Base-by-base conservation (phyloP, 2,329 filamentous ascomycete genomes). In the Pseudovirgaria hyperparasitica region DNA sequence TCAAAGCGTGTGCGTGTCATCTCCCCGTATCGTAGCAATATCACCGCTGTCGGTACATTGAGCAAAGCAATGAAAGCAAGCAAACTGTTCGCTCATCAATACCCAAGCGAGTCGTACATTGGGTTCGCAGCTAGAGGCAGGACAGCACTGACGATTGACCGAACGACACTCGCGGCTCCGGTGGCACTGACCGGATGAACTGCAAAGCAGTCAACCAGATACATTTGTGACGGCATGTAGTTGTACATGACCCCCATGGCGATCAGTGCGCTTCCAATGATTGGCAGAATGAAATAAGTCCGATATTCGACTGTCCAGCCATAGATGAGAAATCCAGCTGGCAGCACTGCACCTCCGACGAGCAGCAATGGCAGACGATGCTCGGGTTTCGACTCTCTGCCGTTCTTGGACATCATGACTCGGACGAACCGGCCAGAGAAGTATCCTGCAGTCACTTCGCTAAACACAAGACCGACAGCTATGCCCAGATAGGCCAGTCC, bases 221-320 rank as follows among this genome's bases (percentile, higher is more conserved):
- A n/a, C n/a, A n/a, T n/a, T n/a, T n/a, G n/a, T n/a, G n/a, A n/a
- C n/a, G 28, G 23, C 23, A 30, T 21, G 19, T 26, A 30, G 13
- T 26, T 26, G 19, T 26, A 26, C 17, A 26, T 26, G 13, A 22
- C 28, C 13, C 28, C 28, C 12, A 30, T 22, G 2, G 23, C 16
- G 11, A 30, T 26, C 5, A 30, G 11, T 17, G 22, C 18, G 16
- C 23, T 30, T 22, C 28, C 23, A 26, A 30, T 30, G 11, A 22
- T 30, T 16, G 28, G 28, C 3, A 30, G 23, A n/a, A 30, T 30
- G 23, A 18, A 30, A 5, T 30, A n/a, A 15, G 28, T 24, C 15
- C n/a, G 28, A 17, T 26, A 30, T 11, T 30, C 18, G 19, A 26
- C 14, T 13, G 18, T 16, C 28, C 23, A 30, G 12, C 28, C 23